A percentile compares a stretch with the other conserved stretches of the same genome.
These are phyloP conservation scores for Schizochytrium sp. DNA, from an alignment of 108 stramenopile genomes.

Conservation along the genomic window DNA sequence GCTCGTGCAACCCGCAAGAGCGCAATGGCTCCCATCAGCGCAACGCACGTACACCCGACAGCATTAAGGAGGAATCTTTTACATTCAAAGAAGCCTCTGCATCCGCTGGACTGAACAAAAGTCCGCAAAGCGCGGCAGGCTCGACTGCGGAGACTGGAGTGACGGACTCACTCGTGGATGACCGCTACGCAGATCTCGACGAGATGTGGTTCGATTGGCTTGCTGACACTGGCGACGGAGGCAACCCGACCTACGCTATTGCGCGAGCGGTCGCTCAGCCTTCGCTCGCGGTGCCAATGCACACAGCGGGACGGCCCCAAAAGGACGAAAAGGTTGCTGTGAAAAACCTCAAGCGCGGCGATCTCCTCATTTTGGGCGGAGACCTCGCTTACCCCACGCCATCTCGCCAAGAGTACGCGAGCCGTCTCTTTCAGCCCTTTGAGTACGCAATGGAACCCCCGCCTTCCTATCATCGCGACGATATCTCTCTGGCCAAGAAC, in stretches of 20 bases:
- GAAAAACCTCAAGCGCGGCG: slow-evolving; percentile 40
- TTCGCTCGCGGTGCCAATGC: slow-evolving; percentile 29
- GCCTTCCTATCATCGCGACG: slow-evolving; percentile 38
- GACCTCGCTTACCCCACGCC: slow-evolving; percentile 60
- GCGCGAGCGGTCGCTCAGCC: slow-evolving; percentile 53
- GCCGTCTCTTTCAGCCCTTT: slow-evolving; percentile 53
- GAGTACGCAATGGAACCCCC: slow-evolving; percentile 59
- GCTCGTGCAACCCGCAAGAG: too few species aligned
- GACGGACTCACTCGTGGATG: slow-evolving; percentile 33
- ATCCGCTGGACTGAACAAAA: too few species aligned
- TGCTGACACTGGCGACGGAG: slow-evolving; percentile 58
- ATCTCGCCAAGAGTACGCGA: slow-evolving; percentile 41
- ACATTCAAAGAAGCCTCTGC: too few species aligned
- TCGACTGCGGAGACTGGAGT: neutral
- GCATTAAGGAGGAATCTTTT: neutral
- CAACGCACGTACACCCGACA: neutral
- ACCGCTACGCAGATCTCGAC: neutral
- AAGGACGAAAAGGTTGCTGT: neutral
- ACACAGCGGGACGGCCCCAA: neutral
- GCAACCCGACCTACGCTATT: slow-evolving; percentile 55
- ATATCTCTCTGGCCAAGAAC: slow-evolving; percentile 46
- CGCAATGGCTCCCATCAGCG: too few species aligned
- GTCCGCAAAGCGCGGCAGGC: too few species aligned
- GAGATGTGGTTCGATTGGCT: slow-evolving; percentile 58
- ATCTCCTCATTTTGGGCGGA: slow-evolving; percentile 54